Evolutionary conservation across 2,329 filamentous ascomycete species (phyloP), one percentile per base, ranked within the genome.

Genomic region (Claviceps pazoutovae): DNA sequence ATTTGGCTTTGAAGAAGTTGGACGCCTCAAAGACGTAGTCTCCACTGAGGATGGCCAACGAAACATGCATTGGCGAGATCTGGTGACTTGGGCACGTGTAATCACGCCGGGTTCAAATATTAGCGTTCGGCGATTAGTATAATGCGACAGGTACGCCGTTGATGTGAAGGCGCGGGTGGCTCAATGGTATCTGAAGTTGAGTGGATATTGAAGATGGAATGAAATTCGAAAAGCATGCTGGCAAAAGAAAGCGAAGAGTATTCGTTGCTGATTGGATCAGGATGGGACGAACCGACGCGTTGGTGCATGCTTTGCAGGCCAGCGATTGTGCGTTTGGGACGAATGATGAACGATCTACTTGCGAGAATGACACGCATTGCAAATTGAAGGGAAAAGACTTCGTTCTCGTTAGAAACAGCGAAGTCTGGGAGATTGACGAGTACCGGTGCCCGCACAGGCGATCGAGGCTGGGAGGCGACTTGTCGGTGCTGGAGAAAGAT

Each of bases 1-100:
- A 36, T 68, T 66, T 48, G 61, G 60, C 21, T 69, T 69, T 38
- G 48, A 54, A 13, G 53, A 57, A 26, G 56, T 58, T 3, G 63
- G 54, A 0, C 51, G 56, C 11, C 56, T 68, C 13, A 52, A 53
- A 21, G 42, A 61, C 5, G 58, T 56, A 16, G 51, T 58, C 5
- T 60, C 57, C 34, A 36, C 43, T 46, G 59, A 58, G 6, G 55
- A 56, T 8, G 49, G 41, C 5, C 38, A 52, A 11, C 38, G 50
- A 4, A 46, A 56, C 3, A 58, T 55, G 38, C 13, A 54, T 34
- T 68, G 66, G 64, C 56, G 65, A 7, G 62, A 67, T 41, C 34
- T 64, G 39, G 51, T 59, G 9, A 48, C 66, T 5, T 68, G 64
- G 66, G 60, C 64, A 46, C 53, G 61, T 26, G 49, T 46, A n/a